Evolutionary conservation across 495 filamentous ascomycete species (phyloP).

Genomic region (Talaromyces stipitatus): DNA sequence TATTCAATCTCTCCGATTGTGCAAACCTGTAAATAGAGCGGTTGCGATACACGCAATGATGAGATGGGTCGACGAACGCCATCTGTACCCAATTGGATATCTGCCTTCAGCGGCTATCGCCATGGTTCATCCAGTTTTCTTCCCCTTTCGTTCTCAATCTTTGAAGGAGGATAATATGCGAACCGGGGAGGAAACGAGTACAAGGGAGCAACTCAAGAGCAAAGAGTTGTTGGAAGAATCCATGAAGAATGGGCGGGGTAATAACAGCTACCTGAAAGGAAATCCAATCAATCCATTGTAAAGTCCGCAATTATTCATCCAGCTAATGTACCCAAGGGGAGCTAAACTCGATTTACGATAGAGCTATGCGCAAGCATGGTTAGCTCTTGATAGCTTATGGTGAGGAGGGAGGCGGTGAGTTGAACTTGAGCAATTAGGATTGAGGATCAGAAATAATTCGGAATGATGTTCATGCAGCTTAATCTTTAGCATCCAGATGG

Average conservation of each 20-base stretch:
- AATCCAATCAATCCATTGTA: no score
- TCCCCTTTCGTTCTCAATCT: not conserved
- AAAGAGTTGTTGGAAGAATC: not conserved
- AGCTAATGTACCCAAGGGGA: not conserved
- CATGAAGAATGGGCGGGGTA: not conserved
- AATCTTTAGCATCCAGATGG: not conserved
- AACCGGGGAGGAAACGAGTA: not conserved
- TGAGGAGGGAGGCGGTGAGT: no score
- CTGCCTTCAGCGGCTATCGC: not conserved
- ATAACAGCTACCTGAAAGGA: not conserved
- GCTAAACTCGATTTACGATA: not conserved
- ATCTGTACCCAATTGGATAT: conserved; percentile 2
- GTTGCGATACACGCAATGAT: conserved; percentile 15
- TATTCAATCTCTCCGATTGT: not conserved
- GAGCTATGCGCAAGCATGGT: not conserved
- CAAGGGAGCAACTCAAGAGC: not conserved
- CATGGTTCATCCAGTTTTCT: not conserved
- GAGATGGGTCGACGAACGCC: conserved; percentile 16
- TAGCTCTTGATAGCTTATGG: not conserved
- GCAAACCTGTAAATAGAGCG: conserved; percentile 15
- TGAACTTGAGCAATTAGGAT: not conserved
- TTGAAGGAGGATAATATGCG: no score
- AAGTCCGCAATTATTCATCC: not conserved
- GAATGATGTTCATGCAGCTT: not conserved
- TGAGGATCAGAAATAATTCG: not conserved